Conservation (phyloP, 2,329 filamentous ascomycete genomes). For the Cladophialophora carrionii region DNA sequence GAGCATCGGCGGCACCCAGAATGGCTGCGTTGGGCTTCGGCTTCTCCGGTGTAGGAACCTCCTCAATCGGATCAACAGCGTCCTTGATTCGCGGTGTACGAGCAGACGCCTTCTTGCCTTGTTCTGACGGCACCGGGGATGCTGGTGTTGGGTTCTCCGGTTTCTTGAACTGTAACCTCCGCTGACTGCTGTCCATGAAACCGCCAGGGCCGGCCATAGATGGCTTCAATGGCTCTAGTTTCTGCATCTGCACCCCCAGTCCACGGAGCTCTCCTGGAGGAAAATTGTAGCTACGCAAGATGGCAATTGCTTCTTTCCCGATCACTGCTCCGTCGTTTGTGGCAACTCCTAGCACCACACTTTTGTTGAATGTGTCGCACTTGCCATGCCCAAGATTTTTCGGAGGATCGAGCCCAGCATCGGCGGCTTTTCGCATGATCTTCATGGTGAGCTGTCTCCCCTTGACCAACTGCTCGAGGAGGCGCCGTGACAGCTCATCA, state of each 20-base stretch:
- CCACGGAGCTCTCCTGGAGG: slow-evolving; percentile 91
- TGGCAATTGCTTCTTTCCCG: slow-evolving; percentile 79
- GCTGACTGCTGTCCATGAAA: slow-evolving; percentile 71
- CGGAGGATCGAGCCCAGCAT: slow-evolving; percentile 85
- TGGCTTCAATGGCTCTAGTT: slow-evolving; percentile 76
- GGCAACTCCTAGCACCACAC: slow-evolving; percentile 76
- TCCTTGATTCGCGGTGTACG: slow-evolving; percentile 36
- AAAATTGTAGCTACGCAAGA: slow-evolving; percentile 79
- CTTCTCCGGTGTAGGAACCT: slow-evolving; percentile 50
- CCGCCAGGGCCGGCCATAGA: slow-evolving; percentile 30
- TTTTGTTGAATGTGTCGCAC: slow-evolving; percentile 94
- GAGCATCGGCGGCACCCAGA: slow-evolving; percentile 35
- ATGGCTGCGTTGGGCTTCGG: slow-evolving; percentile 36
- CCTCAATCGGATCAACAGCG: slow-evolving; percentile 56
- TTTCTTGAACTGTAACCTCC: slow-evolving; percentile 71
- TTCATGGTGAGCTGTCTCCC: slow-evolving; percentile 90
- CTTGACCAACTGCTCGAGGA: slow-evolving; percentile 81
- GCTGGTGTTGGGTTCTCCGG: slow-evolving; percentile 46
- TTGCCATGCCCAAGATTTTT: slow-evolving; percentile 95
- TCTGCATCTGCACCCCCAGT: slow-evolving; percentile 90
- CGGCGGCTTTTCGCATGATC: slow-evolving; percentile 82
- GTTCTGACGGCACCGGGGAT: slow-evolving; percentile 17
- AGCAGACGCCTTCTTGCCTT: slow-evolving; percentile 8
- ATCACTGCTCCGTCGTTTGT: slow-evolving; percentile 74
- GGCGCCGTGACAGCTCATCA: slow-evolving; percentile 77